Evolutionary conservation across 345 rosid species (phyloP), one percentile per base, ranked within the genome.

Genomic region (Dipteronia dyeriana): DNA sequence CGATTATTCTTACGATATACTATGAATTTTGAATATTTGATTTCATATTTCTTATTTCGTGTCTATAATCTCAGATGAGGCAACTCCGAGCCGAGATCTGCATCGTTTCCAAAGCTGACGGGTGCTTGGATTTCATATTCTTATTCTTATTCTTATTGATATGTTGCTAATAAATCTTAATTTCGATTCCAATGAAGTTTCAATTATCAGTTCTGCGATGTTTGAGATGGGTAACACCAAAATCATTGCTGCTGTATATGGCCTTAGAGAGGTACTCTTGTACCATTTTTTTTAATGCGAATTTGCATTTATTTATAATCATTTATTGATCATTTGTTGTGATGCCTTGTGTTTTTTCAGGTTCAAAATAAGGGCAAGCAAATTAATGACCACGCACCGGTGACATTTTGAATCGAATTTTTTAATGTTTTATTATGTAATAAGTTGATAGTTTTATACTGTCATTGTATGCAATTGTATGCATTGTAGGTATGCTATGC

Each of bases 221-320:
- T 96, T 94, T 25, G 98, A 94, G 87, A 94, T 96, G 97, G 97
- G 97, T 56, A 92, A 96, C 83, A 92, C 98, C 25, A 94, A 91
- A 91, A 97, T 92, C 20, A 91, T 94, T 57, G 99, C 97, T 64
- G 98, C 97, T 65, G 99, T 91, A 16, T 94, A 92, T 86, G 98
- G 98, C 31, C 99, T 97, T 1, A 87, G 98, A 85, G 97, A 94
- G 99, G 99, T 92, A 41, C 45, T 26, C 57, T 20, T 20, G 26
- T 43, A 20, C 47, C 10, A 3, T 5, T 68, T 12, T 22, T 17
- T 20, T 4, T 41, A 57, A 41, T 41, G 51, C 4, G 47, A 54
- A 31, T 19, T 56, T 19, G 9, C 57, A 0, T 39, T 17, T 63
- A 25, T n/a, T 6, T n/a, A 56, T 8, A 29, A 19, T 59, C 23